Base-by-base conservation (phyloP, 2,329 filamentous ascomycete genomes). In the Dactylellina drechsleri region DNA sequence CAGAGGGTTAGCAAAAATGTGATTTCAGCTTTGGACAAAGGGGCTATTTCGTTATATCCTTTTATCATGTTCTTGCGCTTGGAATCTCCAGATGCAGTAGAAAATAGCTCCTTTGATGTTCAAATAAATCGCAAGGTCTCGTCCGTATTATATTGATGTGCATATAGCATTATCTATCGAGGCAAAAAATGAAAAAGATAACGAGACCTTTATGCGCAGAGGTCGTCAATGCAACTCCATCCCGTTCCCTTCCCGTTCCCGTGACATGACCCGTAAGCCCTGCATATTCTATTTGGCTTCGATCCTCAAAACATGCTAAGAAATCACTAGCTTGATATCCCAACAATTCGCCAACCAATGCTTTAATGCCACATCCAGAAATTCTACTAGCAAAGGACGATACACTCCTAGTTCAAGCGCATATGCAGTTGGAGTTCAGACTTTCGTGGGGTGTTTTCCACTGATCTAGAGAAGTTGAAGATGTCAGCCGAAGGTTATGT, bases 161-260 rank as follows among this genome's bases (percentile, higher is more conserved):
- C 23, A 23, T 23, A 23, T 23, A 23, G 2, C 23, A 23, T 23
- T 23, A 41, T 43, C 36, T 18, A 8, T 8, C 12, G 50, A 23
- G 26, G 53, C 47, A 26, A n/a, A 4, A 45, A 36, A 36, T 36
- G 31, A 36, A 5, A 36, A 36, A 36, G 10, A 36, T 10, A 36
- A 36, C 10, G 6, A 16, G 28, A 56, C 53, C 31, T 18, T 41
- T 50, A 56, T 70, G 57, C 50, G 43, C 23, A 49, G 2, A 36
- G 50, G 18, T 62, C 57, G 58, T 70, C 56, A 68, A 68, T 68
- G 65, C 49, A 68, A 61, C 49, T 36, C 49, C 40, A 57, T 62
- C 66, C 57, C 50, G 57, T 50, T 57, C 50, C 66, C 64, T 18
- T 70, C 66, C 66, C 66, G 66, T 62, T 70, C 59, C 66, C 58